Base-by-base conservation (phyloP, 2,329 filamentous ascomycete species). In the Cordyceps cicadae region DNA sequence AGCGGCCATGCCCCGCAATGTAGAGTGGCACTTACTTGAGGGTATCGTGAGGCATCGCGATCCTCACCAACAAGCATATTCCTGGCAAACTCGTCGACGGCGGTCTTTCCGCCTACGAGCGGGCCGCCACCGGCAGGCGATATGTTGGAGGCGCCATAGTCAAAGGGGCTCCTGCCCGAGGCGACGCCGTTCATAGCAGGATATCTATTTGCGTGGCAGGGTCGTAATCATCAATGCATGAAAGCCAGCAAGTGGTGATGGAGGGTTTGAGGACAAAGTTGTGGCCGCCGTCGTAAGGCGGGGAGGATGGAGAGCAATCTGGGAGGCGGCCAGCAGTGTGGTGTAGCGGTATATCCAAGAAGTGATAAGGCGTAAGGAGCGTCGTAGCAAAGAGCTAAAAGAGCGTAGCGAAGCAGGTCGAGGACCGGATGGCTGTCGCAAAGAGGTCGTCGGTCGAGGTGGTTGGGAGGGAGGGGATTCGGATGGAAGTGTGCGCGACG, bases 11-110 rank as follows among this genome's bases (percentile, higher is more conserved):
- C 6, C 15, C 32, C 17, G 34, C 46, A 3, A 21, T 29, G 6
- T 7, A 17, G 49, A 43, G 49, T 24, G 55, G n/a, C 21, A 69
- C 81, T 69, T 77, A 88, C 85, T 62, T 81, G 78, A 71, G 85
- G 84, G 66, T 79, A 83, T 62, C 77, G 78, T 48, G 81, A 76
- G 63, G 74, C 79, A 52, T 83, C 80, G 63, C 75, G 77, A 66
- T 81, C 78, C 65, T 83, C 83, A 9, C 79, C 78, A 64, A 78
- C 79, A 58, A 81, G 68, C 59, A 81, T 77, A 62, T 85, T 82
- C 54, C 75, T 76, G 54, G 79, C 78, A 70, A 87, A 88, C 49
- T 82, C 83, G 59, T 87, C 80, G 55, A 84, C 76, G 61, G 86
- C 74, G 21, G 76, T 75, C 66, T 80, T 82, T 56, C 75, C 75